Percentiles rank a stretch among this genome's conserved stretches.
These are phyloP conservation scores for Oenanthe javanica DNA, from an alignment of 140 eudicot species.

Conservation along the genomic window DNA sequence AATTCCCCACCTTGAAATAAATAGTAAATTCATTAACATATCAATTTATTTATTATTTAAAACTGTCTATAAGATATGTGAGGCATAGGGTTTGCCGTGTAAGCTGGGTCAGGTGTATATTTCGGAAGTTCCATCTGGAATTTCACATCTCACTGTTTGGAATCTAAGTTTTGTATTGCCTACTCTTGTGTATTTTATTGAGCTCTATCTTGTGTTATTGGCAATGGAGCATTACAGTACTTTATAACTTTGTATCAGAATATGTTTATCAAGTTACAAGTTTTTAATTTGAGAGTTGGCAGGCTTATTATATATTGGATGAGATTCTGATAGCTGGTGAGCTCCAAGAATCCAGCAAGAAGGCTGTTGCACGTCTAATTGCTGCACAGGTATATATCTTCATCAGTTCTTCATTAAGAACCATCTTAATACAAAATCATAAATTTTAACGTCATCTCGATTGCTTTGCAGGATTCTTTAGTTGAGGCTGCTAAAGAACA, in stretches of 20 bases:
- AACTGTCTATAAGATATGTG: too few species aligned
- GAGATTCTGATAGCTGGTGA: conserved; percentile 91
- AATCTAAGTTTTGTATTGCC: not conserved
- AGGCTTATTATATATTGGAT: conserved; percentile 87
- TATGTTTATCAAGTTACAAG: not conserved
- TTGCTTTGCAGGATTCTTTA: conserved; percentile 60
- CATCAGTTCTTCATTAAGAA: not conserved
- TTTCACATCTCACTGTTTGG: not conserved
- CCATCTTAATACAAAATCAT: not conserved
- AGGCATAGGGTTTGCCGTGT: not conserved
- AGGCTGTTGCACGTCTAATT: conserved; percentile 61
- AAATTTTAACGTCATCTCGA: not conserved
- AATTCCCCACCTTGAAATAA: not conserved
- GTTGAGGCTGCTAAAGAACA: conserved; percentile 92
- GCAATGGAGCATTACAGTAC: not conserved
- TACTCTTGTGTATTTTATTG: too few species aligned
- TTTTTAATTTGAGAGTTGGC: conserved; percentile 15
- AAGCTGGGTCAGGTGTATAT: not conserved
- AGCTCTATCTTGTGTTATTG: not conserved
- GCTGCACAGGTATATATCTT: conserved; percentile 61
- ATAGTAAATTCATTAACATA: not conserved
- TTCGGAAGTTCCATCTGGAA: too few species aligned
- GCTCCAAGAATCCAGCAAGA: conserved; percentile 96
- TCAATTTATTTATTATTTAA: too few species aligned
- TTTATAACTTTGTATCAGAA: not conserved